phyloP scores from a whole-genome alignment of 805 yeast species.

The Wickerhamiella nectarea region DNA sequence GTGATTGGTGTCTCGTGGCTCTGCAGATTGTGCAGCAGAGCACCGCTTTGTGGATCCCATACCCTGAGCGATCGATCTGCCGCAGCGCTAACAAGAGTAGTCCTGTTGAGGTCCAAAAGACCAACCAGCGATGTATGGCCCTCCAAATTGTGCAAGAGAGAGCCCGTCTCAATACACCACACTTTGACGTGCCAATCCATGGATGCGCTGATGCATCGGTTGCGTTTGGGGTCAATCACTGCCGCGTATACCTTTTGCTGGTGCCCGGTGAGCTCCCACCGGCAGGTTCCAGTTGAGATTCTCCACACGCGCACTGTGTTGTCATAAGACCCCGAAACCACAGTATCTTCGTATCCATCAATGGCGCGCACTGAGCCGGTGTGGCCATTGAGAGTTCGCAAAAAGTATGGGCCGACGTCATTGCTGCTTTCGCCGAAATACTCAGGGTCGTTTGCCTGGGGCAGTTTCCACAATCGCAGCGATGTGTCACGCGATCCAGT shows the following conservation, averaged over 20 bases:
- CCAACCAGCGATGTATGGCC: slow-evolving; percentile 92
- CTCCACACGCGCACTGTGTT: slow-evolving; percentile 89
- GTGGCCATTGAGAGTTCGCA: slow-evolving; percentile 62
- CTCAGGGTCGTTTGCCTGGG: slow-evolving; percentile 30
- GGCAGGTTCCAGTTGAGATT: slow-evolving; percentile 56
- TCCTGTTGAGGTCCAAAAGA: slow-evolving; percentile 58
- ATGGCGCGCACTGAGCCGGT: slow-evolving; percentile 74
- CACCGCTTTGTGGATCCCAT: slow-evolving; percentile 75
- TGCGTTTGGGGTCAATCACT: slow-evolving; percentile 58
- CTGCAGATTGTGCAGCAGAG: slow-evolving; percentile 49
- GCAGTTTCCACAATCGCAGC: slow-evolving; percentile 72
- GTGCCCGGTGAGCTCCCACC: slow-evolving; percentile 68
- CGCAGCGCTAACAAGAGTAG: slow-evolving; percentile 80
- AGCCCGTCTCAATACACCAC: slow-evolving; percentile 78
- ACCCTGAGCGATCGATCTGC: slow-evolving; percentile 86
- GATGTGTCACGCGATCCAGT: slow-evolving; percentile 84
- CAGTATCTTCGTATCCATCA: slow-evolving; percentile 68
- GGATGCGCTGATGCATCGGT: slow-evolving; percentile 79
- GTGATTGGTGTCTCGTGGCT: slow-evolving; percentile 85
- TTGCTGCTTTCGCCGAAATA: slow-evolving; percentile 13
- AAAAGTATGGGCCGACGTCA: slow-evolving; percentile 44
- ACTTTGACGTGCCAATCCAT: slow-evolving; percentile 79
- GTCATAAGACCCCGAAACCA: slow-evolving; percentile 86
- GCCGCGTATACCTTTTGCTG: slow-evolving; percentile 81
- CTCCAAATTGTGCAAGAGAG: slow-evolving; percentile 51